phyloP scores from a whole-genome alignment of 2,329 filamentous ascomycete genomes.

The Pseudopithomyces chartarum region DNA sequence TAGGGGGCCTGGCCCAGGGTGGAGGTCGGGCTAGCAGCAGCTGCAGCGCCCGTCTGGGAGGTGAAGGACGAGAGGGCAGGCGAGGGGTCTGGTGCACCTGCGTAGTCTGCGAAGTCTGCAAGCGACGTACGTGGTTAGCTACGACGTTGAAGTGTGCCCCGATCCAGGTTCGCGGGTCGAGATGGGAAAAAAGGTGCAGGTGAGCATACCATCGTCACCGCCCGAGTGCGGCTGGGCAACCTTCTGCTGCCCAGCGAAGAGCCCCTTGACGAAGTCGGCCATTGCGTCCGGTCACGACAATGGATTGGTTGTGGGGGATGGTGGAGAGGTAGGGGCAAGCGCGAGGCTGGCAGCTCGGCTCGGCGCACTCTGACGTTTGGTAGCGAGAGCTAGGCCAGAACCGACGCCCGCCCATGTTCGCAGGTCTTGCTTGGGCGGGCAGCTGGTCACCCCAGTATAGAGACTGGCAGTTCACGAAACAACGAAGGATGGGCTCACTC shows the following conservation, averaged over 20 bases:
- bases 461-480: too few relatives aligned
- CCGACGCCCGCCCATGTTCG: too few relatives aligned
- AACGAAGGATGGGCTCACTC: too few relatives aligned
- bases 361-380: slow-evolving; percentile 30
- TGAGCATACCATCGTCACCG: slow-evolving; percentile 67
- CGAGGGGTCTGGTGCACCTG: slow-evolving; percentile 72
- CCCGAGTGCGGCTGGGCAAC: slow-evolving; percentile 55
- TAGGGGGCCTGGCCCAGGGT: slow-evolving; percentile 62
- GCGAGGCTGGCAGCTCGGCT: slow-evolving; percentile 22
- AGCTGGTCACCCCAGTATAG: too few relatives aligned
- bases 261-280: slow-evolving; percentile 65
- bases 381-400: background rate
- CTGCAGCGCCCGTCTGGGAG: slow-evolving; percentile 38
- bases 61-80: slow-evolving; percentile 52
- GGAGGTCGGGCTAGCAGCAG: slow-evolving; percentile 46
- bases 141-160: slow-evolving; percentile 1
- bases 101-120: slow-evolving; percentile 93
- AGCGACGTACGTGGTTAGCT: slow-evolving; percentile 11
- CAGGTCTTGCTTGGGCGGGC: too few relatives aligned
- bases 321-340: slow-evolving; percentile 1
- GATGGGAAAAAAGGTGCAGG: slow-evolving; percentile 12
- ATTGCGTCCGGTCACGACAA: slow-evolving; percentile 38
- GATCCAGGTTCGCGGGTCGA: slow-evolving; percentile 17
- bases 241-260: slow-evolving; percentile 72
- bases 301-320: slow-evolving; percentile 15